phyloP scores from a whole-genome alignment of 768 basidiomycete species.

The Psilocybe cubensis region DNA sequence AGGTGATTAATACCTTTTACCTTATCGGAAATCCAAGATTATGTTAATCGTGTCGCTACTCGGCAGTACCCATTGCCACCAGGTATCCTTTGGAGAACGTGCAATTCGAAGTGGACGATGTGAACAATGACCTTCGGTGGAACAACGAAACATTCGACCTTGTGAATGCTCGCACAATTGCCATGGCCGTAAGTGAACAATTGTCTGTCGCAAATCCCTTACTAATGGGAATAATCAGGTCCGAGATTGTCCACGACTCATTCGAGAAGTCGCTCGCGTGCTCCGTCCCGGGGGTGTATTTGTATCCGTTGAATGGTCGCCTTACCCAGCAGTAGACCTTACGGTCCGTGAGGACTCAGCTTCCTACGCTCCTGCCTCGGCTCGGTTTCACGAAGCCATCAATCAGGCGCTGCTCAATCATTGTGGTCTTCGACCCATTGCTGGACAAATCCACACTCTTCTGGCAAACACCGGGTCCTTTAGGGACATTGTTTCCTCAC shows the following conservation, averaged over 20 bases:
- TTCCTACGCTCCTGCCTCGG: conserved; percentile 42
- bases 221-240: conserved; percentile 41
- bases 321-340: conserved; percentile 34
- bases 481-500: conserved; percentile 35
- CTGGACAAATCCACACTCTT: conserved; percentile 38
- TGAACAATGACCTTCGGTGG: conserved; percentile 57
- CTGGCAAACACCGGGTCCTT: conserved; percentile 45
- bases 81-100: conserved; percentile 64
- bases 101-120: conserved; percentile 68
- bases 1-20: conserved; percentile 44
- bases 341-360: conserved; percentile 35
- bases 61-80: conserved; percentile 71
- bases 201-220: background rate
- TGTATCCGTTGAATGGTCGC: conserved; percentile 62
- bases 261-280: conserved; percentile 64
- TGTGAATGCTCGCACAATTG: conserved; percentile 64
- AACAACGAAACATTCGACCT: conserved; percentile 59
- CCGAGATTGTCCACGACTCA: conserved; percentile 51
- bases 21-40: background rate
- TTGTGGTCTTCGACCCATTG: conserved; percentile 42
- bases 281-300: conserved; percentile 75
- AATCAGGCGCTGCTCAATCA: conserved; percentile 30
- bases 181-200: conserved; percentile 56
- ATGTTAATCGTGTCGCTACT: background rate
- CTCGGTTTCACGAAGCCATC: conserved; percentile 42